Evolutionary conservation across 2,329 filamentous ascomycete species (phyloP).

Genomic region (Ceratocystis huliohia): DNA sequence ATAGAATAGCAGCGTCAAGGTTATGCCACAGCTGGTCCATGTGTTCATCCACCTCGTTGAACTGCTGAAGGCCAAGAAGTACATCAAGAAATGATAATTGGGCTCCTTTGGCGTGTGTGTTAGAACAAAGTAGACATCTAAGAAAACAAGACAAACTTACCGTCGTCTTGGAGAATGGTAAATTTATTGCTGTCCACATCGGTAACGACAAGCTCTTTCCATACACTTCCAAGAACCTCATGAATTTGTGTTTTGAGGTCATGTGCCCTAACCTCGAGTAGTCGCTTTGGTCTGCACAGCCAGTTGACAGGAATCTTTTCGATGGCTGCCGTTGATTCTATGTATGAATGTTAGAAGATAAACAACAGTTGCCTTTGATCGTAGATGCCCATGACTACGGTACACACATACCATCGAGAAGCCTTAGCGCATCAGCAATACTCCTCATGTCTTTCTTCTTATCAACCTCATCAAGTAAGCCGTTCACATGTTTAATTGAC

Average conservation of each 20-base stretch:
- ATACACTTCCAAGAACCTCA: conserved; percentile 54
- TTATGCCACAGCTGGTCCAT: conserved; percentile 50
- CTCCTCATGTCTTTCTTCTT: conserved; percentile 40
- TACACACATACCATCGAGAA: conserved; percentile 40
- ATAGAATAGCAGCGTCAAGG: conserved; percentile 48
- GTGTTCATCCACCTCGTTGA: conserved; percentile 48
- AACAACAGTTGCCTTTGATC: neutral
- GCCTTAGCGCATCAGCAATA: conserved; percentile 43
- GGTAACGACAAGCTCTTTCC: conserved; percentile 54
- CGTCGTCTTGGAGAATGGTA: conserved; percentile 33
- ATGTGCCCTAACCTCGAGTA: conserved; percentile 53
- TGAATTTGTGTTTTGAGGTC: conserved; percentile 55
- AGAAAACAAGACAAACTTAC: conserved; percentile 7
- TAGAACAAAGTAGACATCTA: conserved; percentile 18
- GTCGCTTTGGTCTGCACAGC: conserved; percentile 47
- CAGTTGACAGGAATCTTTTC: conserved; percentile 47
- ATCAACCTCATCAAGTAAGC: conserved; percentile 51
- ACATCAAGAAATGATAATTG: conserved; percentile 43
- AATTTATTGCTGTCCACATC: conserved; percentile 45
- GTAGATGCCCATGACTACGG: neutral
- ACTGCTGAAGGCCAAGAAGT: conserved; percentile 43
- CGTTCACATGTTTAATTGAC: conserved; percentile 44
- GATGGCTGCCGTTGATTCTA: conserved; percentile 46
- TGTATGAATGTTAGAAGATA: neutral
- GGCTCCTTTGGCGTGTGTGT: conserved; percentile 31